Percentiles rank a stretch among this genome's conserved stretches.
Evolutionary conservation across 768 basidiomycete species (phyloP).

Genomic region (Exsudoporus frostii): DNA sequence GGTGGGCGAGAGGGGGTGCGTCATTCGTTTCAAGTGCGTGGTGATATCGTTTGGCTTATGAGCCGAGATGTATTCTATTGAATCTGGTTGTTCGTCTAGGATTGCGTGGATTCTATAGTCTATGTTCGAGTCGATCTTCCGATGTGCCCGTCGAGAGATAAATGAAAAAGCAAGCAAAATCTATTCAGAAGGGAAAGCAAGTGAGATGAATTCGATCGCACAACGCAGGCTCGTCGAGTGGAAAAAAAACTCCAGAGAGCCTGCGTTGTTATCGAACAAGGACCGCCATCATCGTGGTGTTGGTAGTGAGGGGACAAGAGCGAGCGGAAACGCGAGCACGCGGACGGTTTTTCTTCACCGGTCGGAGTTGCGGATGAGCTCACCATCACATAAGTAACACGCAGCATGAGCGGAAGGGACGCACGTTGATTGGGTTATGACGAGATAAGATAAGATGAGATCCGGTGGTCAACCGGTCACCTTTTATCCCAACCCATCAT

Average conservation of each 20-base stretch:
- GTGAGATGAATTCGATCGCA: background rate
- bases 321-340: background rate
- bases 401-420: background rate
- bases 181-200: background rate
- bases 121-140: background rate
- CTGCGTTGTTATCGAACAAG: constrained; percentile 53
- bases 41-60: constrained; percentile 7
- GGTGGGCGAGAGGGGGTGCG: constrained; percentile 38
- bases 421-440: constrained; percentile 3
- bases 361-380: constrained; percentile 13
- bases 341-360: background rate
- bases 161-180: background rate
- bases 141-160: background rate
- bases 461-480: background rate
- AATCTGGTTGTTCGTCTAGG: constrained; percentile 5
- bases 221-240: constrained; percentile 20
- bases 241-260: constrained; percentile 22
- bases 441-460: constrained; percentile 25
- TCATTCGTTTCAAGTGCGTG: constrained; percentile 10
- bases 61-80: constrained; percentile 6
- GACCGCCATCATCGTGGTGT: constrained; percentile 42
- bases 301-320: constrained; percentile 8
- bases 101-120: constrained; percentile 13
- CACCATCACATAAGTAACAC: background rate
- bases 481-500: constrained; percentile 11